A percentile compares a stretch with the other conserved stretches of the same genome.
These are phyloP conservation scores for Dothistroma pini DNA, from an alignment of 2,329 filamentous ascomycete genomes.

Conservation along the genomic window DNA sequence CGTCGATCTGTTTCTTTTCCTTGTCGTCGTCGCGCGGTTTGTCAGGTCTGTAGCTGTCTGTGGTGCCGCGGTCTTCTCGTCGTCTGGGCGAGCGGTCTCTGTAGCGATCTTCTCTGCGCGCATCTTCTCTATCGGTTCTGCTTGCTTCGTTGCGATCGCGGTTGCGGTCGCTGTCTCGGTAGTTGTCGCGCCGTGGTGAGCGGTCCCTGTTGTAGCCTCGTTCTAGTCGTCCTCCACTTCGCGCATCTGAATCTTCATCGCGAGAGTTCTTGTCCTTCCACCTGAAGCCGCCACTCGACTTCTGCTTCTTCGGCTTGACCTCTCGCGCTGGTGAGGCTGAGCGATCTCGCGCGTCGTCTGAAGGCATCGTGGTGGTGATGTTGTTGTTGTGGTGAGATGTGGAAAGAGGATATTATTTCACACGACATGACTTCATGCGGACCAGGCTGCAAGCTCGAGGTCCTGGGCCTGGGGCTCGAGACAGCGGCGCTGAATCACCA, in stretches of 20 bases:
- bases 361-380: conserved; percentile 15
- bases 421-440: not conserved
- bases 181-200: conserved; percentile 29
- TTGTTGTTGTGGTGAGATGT: no score
- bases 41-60: conserved; percentile 37
- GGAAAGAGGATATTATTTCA: not conserved
- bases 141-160: conserved; percentile 4
- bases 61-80: conserved; percentile 36
- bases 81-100: conserved; percentile 30
- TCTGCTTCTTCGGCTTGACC: conserved; percentile 29
- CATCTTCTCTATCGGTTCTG: conserved; percentile 7
- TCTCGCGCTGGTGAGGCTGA: conserved; percentile 33
- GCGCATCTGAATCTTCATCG: conserved; percentile 20
- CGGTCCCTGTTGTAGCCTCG: conserved; percentile 35
- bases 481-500: not conserved
- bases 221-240: conserved; percentile 28
- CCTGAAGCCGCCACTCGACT: conserved; percentile 34
- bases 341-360: conserved; percentile 21
- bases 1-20: conserved; percentile 9
- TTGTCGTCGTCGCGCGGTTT: conserved; percentile 10
- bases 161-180: conserved; percentile 23
- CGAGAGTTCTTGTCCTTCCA: conserved; percentile 36
- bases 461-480: not conserved
- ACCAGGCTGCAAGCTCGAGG: not conserved
- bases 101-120: conserved; percentile 17